A percentile compares a stretch with the other conserved stretches of the same genome.
Conservation (phyloP, 1,139 yeast species). For the Sugiyamaella sp. region DNA sequence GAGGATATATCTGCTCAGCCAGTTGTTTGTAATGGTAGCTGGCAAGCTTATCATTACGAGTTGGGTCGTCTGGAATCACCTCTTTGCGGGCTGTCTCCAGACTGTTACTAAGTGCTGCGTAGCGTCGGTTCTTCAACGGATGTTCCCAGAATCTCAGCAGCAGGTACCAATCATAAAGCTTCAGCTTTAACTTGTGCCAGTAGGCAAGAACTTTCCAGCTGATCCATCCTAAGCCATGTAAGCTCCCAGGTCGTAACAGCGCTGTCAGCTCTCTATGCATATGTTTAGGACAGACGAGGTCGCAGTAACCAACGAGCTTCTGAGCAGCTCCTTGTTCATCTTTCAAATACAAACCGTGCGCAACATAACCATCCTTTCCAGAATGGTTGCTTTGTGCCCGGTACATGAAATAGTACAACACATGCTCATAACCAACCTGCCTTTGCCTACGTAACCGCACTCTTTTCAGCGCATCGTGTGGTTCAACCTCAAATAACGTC, state of each 20-base stretch:
- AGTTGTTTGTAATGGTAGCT: conserved; percentile 9
- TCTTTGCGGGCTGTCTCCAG: background rate
- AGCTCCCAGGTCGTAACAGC: conserved; percentile 7
- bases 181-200: background rate
- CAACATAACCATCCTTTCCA: background rate
- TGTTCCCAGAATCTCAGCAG: conserved; percentile 9
- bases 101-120: background rate
- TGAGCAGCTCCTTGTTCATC: background rate
- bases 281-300: conserved; percentile 9
- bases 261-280: conserved; percentile 2
- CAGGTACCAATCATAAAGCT: background rate
- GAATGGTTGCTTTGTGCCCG: background rate
- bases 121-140: conserved; percentile 5
- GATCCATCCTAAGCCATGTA: conserved; percentile 15
- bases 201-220: conserved; percentile 10
- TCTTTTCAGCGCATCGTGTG: conserved; percentile 12
- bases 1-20: conserved; percentile 6
- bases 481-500: background rate
- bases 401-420: background rate
- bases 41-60: conserved; percentile 11
- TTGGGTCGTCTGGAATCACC: conserved; percentile 4
- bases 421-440: background rate
- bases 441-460: conserved; percentile 1
- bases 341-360: conserved; percentile 12
- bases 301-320: conserved; percentile 15